Base-by-base conservation (phyloP, 2,329 filamentous ascomycete genomes). In the Botryotinia narcissicola region DNA sequence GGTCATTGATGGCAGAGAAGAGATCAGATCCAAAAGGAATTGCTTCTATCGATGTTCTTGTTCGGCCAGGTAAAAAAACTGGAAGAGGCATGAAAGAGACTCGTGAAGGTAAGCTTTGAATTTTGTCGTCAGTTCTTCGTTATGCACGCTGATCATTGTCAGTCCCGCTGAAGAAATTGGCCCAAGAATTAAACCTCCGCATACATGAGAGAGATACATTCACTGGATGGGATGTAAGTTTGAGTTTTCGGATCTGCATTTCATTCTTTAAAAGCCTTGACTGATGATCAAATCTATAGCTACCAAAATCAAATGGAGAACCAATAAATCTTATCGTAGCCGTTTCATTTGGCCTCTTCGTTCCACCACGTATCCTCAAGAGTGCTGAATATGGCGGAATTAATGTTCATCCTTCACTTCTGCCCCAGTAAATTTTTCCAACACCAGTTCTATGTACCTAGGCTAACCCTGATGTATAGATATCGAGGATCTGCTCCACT, bases 301-400 rank as follows among this genome's bases (percentile, higher is more conserved):
- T 91, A 48, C 91, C 91, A 0, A 79, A 80, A 61, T 80, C 84
- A 4, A 71, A 84, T 25, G 80, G 78, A 51, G 79, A 81, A 42
- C 78, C 83, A 40, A 89, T 90, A 77, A 94, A 98, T 81, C 85
- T 99, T 74, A 88, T 99, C 77, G 86, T 98, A 63, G 95, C 95
- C 66, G 96, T 98, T 7, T 98, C 96, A 0, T 99, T 98, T 83
- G 96, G 96, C 4, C 87, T 97, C 12, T 92, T 98, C 75, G 91
- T 99, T 1, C 96, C 96, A 0, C 86, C 87, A 0, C 87, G 93
- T 7, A 89, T 98, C 25, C 85, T 99, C 35, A 84, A 84, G 35
- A 84, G 84, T 1, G 89, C 92, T 37, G 89, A 88, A 78, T 97
- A 97, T 83, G 95, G 95, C 61, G 96, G 96, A 0, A 84, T 99